These are phyloP conservation scores for Sicyos baderoa DNA, from an alignment of 306 rosid genomes.

Conservation along the genomic window DNA sequence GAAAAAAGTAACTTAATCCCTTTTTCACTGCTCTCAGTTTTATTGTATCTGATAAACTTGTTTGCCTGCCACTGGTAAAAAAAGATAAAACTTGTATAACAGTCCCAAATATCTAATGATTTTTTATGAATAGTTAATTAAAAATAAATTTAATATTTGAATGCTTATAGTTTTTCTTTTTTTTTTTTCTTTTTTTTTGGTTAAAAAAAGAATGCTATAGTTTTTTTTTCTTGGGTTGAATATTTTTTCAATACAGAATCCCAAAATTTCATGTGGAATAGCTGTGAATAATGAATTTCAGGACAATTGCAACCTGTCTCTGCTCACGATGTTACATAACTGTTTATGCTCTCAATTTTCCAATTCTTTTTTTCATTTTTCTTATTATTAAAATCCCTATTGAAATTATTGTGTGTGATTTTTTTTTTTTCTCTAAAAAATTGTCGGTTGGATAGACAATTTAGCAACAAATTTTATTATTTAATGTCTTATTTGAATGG, in stretches of 20 bases:
- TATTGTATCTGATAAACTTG: slow-evolving; percentile 10
- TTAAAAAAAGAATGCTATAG: no score
- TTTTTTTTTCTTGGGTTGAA: neutral
- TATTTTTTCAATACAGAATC: neutral
- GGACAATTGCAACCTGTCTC: slow-evolving; percentile 9
- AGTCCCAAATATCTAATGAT: neutral
- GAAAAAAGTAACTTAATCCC: no score
- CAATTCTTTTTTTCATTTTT: neutral
- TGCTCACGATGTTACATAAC: neutral
- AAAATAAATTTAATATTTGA: neutral
- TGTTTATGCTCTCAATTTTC: neutral
- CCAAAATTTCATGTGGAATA: neutral
- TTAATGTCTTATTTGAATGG: no score
- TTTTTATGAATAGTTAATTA: neutral
- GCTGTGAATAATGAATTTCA: neutral
- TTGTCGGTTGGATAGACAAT: no score
- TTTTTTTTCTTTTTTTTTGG: no score
- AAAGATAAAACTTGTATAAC: neutral
- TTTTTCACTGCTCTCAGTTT: neutral
- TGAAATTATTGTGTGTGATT: no score
- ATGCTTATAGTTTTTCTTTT: neutral
- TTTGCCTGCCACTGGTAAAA: neutral
- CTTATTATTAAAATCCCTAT: no score
- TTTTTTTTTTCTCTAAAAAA: no score
- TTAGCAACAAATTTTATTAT: no score